Percentiles rank a stretch among this genome's conserved stretches.
Conservation (phyloP, 176 grass and related monocot genomes). For the Elymus sibiricus region DNA sequence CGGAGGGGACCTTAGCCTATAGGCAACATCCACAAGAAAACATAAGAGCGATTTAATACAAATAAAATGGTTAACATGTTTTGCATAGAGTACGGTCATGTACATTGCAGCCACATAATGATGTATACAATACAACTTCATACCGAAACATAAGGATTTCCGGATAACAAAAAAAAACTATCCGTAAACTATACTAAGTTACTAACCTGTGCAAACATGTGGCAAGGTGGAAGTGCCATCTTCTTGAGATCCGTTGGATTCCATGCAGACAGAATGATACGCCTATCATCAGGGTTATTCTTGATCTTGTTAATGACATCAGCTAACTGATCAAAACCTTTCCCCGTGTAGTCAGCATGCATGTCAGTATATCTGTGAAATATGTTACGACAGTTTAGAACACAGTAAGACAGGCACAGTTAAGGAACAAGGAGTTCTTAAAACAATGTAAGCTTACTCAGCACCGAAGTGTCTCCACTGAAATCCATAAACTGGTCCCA, state of each 20-base stretch:
- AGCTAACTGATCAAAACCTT: slow-evolving; percentile 82
- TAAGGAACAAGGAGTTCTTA: not conserved
- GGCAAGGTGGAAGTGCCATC: slow-evolving; percentile 91
- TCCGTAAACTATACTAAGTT: not conserved
- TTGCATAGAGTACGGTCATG: not conserved
- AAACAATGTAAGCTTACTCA: slow-evolving; percentile 49
- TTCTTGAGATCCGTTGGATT: slow-evolving; percentile 78
- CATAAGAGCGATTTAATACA: not conserved
- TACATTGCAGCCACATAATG: not conserved
- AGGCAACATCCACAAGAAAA: not conserved
- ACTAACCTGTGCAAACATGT: slow-evolving; percentile 82
- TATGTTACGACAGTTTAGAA: not conserved
- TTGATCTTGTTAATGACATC: slow-evolving; percentile 90
- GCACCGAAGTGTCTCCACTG: slow-evolving; percentile 93
- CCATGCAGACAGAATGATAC: slow-evolving; percentile 81
- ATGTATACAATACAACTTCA: not conserved
- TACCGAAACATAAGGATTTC: not conserved
- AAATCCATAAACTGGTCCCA: slow-evolving; percentile 84
- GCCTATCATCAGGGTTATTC: slow-evolving; percentile 78
- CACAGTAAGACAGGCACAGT: not conserved
- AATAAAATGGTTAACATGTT: not conserved
- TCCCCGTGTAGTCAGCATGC: slow-evolving; percentile 81
- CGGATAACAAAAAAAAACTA: not conserved
- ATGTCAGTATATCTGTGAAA: slow-evolving; percentile 66
- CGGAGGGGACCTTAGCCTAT: not conserved